Evolutionary conservation across 495 filamentous ascomycete species (phyloP).

Genomic region (Penicillium roqueforti): DNA sequence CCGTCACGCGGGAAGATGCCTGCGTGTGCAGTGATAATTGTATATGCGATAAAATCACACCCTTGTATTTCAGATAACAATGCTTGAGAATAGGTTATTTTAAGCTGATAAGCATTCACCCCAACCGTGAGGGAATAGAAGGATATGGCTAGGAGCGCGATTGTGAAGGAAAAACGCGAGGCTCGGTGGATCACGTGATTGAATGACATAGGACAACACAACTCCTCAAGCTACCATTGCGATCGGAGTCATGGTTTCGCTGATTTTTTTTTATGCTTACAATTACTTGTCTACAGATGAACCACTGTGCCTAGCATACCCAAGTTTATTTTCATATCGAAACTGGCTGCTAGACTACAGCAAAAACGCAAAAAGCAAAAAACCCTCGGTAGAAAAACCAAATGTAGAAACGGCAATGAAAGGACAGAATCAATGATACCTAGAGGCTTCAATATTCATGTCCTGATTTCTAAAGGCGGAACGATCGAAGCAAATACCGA

Average conservation of each 20-base stretch:
- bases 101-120: background rate
- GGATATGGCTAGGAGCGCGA: slow-evolving; percentile 20
- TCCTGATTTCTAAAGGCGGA: slow-evolving; percentile 18
- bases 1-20: slow-evolving; percentile 1
- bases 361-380: slow-evolving; percentile 13
- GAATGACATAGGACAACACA: background rate
- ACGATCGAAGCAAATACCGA: slow-evolving; percentile 15
- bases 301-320: slow-evolving; percentile 22
- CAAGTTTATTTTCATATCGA: slow-evolving; percentile 37
- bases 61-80: background rate
- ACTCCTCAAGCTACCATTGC: background rate
- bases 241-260: background rate
- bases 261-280: background rate
- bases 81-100: background rate
- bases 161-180: slow-evolving; percentile 8
- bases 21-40: background rate
- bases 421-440: slow-evolving; percentile 23
- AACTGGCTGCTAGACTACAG: slow-evolving; percentile 28
- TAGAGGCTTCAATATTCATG: background rate
- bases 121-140: slow-evolving; percentile 10
- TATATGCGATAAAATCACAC: background rate
- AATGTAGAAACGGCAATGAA: slow-evolving; percentile 19
- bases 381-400: slow-evolving; percentile 14
- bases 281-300: background rate
- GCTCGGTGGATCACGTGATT: slow-evolving; percentile 14